A percentile compares a stretch with the other conserved stretches of the same genome.
These are phyloP conservation scores for Fusarium transvaalense DNA, from an alignment of 2,329 filamentous ascomycete genomes.

Conservation along the genomic window DNA sequence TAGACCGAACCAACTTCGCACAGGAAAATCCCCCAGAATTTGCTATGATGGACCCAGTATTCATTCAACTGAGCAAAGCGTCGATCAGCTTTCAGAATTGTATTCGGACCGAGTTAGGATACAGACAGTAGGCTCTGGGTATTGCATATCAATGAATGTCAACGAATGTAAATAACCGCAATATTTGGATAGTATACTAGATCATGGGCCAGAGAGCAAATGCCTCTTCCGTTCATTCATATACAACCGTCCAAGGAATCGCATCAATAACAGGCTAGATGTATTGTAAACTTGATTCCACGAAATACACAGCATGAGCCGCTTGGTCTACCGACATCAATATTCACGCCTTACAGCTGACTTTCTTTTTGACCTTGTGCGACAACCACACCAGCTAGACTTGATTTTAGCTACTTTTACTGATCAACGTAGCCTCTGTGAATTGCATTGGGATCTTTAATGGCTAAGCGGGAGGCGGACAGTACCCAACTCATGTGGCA, in stretches of 20 bases:
- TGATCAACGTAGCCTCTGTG: background rate
- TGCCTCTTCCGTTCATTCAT: too few species aligned
- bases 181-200: background rate
- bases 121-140: background rate
- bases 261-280: background rate
- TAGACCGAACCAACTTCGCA: constrained; percentile 24
- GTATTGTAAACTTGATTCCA: too few species aligned
- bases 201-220: too few species aligned
- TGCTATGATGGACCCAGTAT: constrained; percentile 26
- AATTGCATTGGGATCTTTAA: background rate
- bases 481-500: background rate
- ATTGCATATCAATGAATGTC: background rate
- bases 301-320: background rate
- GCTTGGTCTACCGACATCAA: background rate
- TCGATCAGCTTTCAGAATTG: constrained; percentile 2
- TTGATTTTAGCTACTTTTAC: background rate
- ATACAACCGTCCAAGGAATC: background rate
- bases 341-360: background rate
- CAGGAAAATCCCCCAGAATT: constrained; percentile 27
- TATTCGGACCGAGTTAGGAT: constrained; percentile 17
- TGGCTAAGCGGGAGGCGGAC: background rate
- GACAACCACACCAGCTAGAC: background rate
- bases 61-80: constrained; percentile 14
- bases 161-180: background rate
- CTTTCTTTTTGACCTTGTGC: background rate